Base-by-base conservation (phyloP, 1,284 basidiomycete species). In the Hortiboletus rubellus region DNA sequence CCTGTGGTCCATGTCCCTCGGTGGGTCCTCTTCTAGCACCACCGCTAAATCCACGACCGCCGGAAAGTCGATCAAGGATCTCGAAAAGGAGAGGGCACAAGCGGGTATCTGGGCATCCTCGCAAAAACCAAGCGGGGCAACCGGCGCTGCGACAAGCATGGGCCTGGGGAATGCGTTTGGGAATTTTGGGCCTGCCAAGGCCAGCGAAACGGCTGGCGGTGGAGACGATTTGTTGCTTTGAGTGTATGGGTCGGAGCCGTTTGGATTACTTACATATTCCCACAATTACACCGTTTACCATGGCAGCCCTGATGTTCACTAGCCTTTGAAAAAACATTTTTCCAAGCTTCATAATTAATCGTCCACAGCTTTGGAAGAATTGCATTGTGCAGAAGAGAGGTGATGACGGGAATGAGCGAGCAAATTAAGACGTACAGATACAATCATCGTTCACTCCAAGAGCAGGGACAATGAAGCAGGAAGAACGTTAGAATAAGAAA, bases 1-100 rank as follows among this genome's bases (percentile, higher is more conserved):
- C 70, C 75, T 98, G 58, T 98, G 93, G 92, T 84, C 84, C 18
- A 82, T 94, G 77, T 92, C 91, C 2, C 81, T 96, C 22, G 89
- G 89, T 36, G 70, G 76, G 3, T 69, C 68, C 57, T 66, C 72
- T 42, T 60, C 74, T 10, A 58, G 60, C 37, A 53, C 68, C 9
- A 52, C 68, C 7, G 58, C 56, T 33, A 71, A 63, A 52, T 36
- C 70, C 15, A 62, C 70, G 8, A 66, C 69, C 0, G 66, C 63
- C 18, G 79, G 77, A 15, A 95, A 94, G 79, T 91, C 87, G 45
- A 95, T 95, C 63, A 89, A 89, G 71, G 92, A 94, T 68, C 70
- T 96, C 65, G 89, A 93, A 75, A 87, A 85, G 76, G 93, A 96
- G 77, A 93, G 94, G 77, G 82, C 86, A 5, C 82, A 82, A 68